These are phyloP conservation scores for Patellaria atrata DNA, from an alignment of 495 filamentous ascomycete genomes.

Conservation along the genomic window DNA sequence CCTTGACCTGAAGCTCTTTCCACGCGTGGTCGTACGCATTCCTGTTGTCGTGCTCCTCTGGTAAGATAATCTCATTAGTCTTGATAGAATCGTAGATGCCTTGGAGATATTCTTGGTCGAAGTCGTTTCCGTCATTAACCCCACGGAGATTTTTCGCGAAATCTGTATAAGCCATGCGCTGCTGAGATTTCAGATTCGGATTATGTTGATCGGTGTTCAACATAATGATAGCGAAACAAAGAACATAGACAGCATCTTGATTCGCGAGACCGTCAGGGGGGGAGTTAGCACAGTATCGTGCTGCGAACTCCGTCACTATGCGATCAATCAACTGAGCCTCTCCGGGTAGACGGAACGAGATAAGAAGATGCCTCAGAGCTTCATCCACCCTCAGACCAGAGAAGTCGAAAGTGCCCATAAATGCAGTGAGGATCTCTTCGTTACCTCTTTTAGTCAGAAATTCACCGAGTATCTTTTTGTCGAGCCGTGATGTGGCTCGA, in stretches of 20 bases:
- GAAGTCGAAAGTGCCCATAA: conserved; percentile 79
- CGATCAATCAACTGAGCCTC: conserved; percentile 87
- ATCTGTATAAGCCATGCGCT: conserved; percentile 66
- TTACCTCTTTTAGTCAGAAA: conserved; percentile 84
- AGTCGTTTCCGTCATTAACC: conserved; percentile 75
- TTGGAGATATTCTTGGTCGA: conserved; percentile 71
- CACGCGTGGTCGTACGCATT: conserved; percentile 95
- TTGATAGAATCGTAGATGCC: conserved; percentile 85
- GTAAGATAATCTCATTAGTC: conserved; percentile 85
- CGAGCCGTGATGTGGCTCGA: conserved; percentile 69
- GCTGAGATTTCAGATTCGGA: conserved; percentile 66
- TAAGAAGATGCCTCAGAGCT: conserved; percentile 71
- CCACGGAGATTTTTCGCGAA: conserved; percentile 83
- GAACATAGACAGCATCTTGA: conserved; percentile 76
- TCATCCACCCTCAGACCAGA: conserved; percentile 74
- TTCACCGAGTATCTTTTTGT: conserved; percentile 83
- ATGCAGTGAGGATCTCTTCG: conserved; percentile 63
- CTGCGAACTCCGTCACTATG: conserved; percentile 73
- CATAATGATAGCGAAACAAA: conserved; percentile 94
- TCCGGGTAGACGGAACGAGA: conserved; percentile 87
- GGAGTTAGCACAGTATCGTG: conserved; percentile 66
- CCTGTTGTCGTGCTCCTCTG: conserved; percentile 92
- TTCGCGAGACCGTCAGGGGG: conserved; percentile 64
- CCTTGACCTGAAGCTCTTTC: conserved; percentile 84
- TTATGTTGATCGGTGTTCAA: conserved; percentile 96